Evolutionary conservation across 108 stramenopile genomes (phyloP).

Genomic region (Skeletonema costatum): DNA sequence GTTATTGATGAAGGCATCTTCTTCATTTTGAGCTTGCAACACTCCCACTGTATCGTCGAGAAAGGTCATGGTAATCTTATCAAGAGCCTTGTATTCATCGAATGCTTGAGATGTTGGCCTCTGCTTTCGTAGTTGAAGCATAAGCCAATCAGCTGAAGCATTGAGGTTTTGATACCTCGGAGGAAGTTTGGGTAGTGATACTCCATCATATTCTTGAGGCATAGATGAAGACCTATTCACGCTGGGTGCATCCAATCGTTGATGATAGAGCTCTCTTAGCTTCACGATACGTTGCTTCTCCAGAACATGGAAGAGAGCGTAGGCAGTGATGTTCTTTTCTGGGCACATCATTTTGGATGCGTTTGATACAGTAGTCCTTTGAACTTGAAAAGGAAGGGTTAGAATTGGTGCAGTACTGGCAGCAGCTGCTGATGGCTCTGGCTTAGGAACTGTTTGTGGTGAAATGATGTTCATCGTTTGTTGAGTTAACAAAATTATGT

Average conservation of each 20-base stretch:
- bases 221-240: background rate
- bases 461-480: background rate
- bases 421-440: background rate
- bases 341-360: background rate
- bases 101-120: background rate
- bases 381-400: background rate
- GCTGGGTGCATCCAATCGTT: background rate
- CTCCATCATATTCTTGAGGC: background rate
- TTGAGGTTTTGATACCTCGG: constrained; percentile 29
- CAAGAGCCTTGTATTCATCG: constrained; percentile 9
- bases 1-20: background rate
- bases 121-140: constrained; percentile 5
- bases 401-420: background rate
- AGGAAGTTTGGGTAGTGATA: constrained; percentile 6
- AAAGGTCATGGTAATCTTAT: constrained; percentile 11
- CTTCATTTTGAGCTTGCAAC: background rate
- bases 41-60: constrained; percentile 3
- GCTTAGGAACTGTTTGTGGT: background rate
- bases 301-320: constrained; percentile 13
- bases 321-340: constrained; percentile 12
- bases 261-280: constrained; percentile 22
- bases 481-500: background rate
- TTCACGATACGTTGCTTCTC: constrained; percentile 27
- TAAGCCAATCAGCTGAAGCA: background rate
- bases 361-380: background rate